Base-by-base conservation (phyloP, 2,329 filamentous ascomycete species). In the Sporothrix luriei region DNA sequence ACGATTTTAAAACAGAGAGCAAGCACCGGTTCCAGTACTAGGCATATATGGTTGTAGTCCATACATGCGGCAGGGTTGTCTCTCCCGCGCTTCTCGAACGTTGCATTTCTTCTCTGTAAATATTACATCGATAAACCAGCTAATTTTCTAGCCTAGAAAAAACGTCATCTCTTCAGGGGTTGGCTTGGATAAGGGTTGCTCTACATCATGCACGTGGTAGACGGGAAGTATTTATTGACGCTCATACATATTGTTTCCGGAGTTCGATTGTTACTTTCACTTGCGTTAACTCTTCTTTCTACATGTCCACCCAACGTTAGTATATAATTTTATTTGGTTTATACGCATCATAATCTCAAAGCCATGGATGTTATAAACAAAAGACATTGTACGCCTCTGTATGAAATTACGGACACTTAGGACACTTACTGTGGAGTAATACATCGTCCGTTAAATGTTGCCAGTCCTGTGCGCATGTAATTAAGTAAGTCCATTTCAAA, bases 391-490 rank as follows among this genome's bases (percentile, higher is more conserved):
- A 1, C 19, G 19, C 55, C 55, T 43, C 55, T 11, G 55, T 59
- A 59, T 40, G 33, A 59, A 43, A n/a, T 59, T 43, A 33, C 19
- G 40, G 43, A 40, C 40, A 33, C 33, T 59, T 59, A n/a, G n/a
- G n/a, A n/a, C n/a, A n/a, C n/a, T n/a, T n/a, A n/a, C 5, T 40
- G 5, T 4, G 5, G 29, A 33, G 29, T 33, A 33, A 33, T 33
- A 33, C 5, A 6, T 33, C 29, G 7, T 33, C 29, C 29, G 29
- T 14, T n/a, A n/a, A 19, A 14, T 38, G 26, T n/a, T 43, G 33
- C 29, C 5, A 4, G 29, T 33, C 29, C 29, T 33, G 5, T 24
- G n/a, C n/a, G n/a, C n/a, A n/a, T n/a, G n/a, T n/a, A n/a, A n/a
- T n/a, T n/a, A n/a, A n/a, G n/a, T n/a, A n/a, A n/a, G n/a, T n/a